phyloP scores from a whole-genome alignment of 2,329 filamentous ascomycete genomes.

The Claviceps cyperi region DNA sequence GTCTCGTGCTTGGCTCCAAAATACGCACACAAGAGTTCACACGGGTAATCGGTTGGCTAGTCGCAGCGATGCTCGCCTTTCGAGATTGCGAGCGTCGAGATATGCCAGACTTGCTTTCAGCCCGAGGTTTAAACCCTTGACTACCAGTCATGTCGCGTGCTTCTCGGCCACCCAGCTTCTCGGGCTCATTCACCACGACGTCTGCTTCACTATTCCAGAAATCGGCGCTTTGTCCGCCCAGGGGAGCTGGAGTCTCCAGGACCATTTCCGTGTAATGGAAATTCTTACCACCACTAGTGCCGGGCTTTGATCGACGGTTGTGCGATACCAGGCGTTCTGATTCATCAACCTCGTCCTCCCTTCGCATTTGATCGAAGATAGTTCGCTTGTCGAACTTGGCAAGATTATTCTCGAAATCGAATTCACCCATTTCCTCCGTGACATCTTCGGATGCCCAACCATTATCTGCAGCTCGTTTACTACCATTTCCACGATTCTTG shows the following conservation, averaged over 20 bases:
- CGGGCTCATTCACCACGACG: conserved; percentile 35
- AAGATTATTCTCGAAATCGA: conserved; percentile 80
- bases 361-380: conserved; percentile 82
- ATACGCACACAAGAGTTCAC: conserved; percentile 32
- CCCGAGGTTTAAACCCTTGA: conserved; percentile 21
- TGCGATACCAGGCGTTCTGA: conserved; percentile 81
- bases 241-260: conserved; percentile 43
- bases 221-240: conserved; percentile 29
- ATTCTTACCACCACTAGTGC: conserved; percentile 73
- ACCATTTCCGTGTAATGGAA: conserved; percentile 87
- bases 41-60: conserved; percentile 28
- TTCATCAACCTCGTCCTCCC: conserved; percentile 78
- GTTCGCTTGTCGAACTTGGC: conserved; percentile 90
- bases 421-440: conserved; percentile 87
- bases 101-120: conserved; percentile 36
- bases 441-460: conserved; percentile 95
- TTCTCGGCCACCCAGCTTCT: conserved; percentile 34
- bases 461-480: conserved; percentile 41
- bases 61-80: conserved; percentile 33
- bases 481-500: conserved; percentile 39
- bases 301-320: conserved; percentile 57
- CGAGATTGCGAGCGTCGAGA: conserved; percentile 40
- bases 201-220: conserved; percentile 66
- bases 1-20: conserved; percentile 16
- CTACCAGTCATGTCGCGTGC: conserved; percentile 30